phyloP scores from a whole-genome alignment of 768 basidiomycete species.

The Chalciporus pseudorubinellus region DNA sequence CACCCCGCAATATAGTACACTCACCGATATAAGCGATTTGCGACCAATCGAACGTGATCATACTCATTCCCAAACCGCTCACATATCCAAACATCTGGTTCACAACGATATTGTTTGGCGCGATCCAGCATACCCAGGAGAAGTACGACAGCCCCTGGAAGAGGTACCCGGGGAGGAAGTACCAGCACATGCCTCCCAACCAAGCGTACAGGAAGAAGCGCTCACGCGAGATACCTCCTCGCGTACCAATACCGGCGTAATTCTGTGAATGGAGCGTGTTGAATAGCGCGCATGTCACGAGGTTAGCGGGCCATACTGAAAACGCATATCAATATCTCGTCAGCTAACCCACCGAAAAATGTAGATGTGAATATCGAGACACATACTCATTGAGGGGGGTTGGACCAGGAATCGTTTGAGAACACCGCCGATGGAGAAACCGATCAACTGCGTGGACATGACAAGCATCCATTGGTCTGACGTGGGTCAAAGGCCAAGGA shows the following conservation, averaged over 20 bases:
- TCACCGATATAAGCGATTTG: slow-evolving; percentile 46
- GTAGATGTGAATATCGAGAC: not conserved
- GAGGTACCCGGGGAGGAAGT: slow-evolving; percentile 71
- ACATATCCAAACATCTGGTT: slow-evolving; percentile 74
- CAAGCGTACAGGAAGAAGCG: slow-evolving; percentile 50
- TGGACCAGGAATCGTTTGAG: slow-evolving; percentile 59
- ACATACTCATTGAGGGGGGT: slow-evolving; percentile 62
- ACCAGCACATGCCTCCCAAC: slow-evolving; percentile 37
- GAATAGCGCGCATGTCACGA: slow-evolving; percentile 68
- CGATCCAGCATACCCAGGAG: slow-evolving; percentile 66
- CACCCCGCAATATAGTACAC: not conserved
- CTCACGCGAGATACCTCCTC: slow-evolving; percentile 50
- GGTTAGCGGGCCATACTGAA: slow-evolving; percentile 70
- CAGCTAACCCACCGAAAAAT: not conserved
- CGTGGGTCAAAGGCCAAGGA: not conserved
- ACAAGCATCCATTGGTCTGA: slow-evolving; percentile 60
- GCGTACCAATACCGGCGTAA: slow-evolving; percentile 42
- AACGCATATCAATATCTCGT: slow-evolving; percentile 29
- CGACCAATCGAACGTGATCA: slow-evolving; percentile 81
- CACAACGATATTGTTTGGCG: slow-evolving; percentile 61
- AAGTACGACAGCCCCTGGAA: slow-evolving; percentile 65
- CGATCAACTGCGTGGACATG: slow-evolving; percentile 71
- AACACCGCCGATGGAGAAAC: slow-evolving; percentile 61
- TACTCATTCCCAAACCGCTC: slow-evolving; percentile 59
- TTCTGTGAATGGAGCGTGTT: slow-evolving; percentile 67